Evolutionary conservation across 2,329 filamentous ascomycete genomes (phyloP), one percentile per base, ranked within the genome.

Genomic region (Hypoxylon sp.): DNA sequence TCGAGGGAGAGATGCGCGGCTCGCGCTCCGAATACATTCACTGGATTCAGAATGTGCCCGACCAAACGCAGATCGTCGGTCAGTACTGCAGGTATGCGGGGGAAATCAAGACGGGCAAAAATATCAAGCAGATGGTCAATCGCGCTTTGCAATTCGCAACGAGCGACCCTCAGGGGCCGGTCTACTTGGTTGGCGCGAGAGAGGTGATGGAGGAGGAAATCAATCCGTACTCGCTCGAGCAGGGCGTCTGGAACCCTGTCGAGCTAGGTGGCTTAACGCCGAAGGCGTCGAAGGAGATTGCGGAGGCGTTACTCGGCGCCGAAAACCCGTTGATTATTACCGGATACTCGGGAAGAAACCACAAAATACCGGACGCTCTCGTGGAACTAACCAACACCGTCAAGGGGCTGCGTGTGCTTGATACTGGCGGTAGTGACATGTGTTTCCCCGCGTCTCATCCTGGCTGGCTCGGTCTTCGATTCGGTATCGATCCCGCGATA

Each of bases 161-260:
- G 52, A 93, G 90, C 29, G 91, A 91, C 58, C 94, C 94, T 0
- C 86, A 90, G 69, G 94, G 94, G 0, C 94, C 94, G 0, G 92
- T 94, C 0, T 97, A 97, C 73, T 82, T 97, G 3, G 88, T 87
- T 62, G 93, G 91, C 1, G 91, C 92, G 1, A 85, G 94, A 70
- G 94, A 97, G 79, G 88, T 94, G 0, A 93, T 97, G 89, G 92
- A 96, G 77, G 90, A 94, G 75, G 94, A 97, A 46, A 90, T 97
- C 46, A 84, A 89, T 72, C 91, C 91, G 0, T 94, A 94, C 75
- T 78, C 83, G 1, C 80, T 97, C 4, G 84, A 91, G 17, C 92
- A 92, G 77, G 82, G 84, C 13, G 85, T 88, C 63, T 97, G 93
- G 94, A 84, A 87, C 2, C 85, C 91, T 0, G 88, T 94, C 2